These are phyloP conservation scores for Thalassia testudinum DNA, from an alignment of 116 monocot genomes.

Conservation along the genomic window DNA sequence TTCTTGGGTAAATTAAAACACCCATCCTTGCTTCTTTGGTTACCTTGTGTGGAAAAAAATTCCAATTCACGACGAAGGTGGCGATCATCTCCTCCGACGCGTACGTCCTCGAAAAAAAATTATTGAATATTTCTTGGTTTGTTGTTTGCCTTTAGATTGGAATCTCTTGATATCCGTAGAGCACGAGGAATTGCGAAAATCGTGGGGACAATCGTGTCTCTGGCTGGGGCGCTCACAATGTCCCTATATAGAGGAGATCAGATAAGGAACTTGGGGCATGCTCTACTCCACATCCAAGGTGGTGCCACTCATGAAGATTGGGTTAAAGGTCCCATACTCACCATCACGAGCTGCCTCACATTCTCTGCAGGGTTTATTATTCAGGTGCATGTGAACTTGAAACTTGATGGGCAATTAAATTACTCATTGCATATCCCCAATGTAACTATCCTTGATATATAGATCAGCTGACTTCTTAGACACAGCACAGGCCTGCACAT, in stretches of 20 bases:
- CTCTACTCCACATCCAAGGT: constrained; percentile 42
- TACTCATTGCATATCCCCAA: no score
- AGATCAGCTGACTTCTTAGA: no score
- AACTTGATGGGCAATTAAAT: no score
- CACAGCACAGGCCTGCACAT: constrained; percentile 43
- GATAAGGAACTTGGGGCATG: constrained; percentile 26
- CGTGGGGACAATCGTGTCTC: constrained; percentile 49
- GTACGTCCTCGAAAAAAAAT: no score
- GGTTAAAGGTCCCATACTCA: constrained; percentile 58
- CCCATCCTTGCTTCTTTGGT: neutral
- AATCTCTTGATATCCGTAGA: constrained; percentile 39
- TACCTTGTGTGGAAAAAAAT: no score
- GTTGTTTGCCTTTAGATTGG: constrained; percentile 61
- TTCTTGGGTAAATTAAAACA: constrained; percentile 31
- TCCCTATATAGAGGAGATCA: constrained; percentile 63
- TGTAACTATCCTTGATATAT: no score
- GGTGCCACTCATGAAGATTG: constrained; percentile 37
- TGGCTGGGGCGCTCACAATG: constrained; percentile 70
- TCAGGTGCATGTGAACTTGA: constrained; percentile 29
- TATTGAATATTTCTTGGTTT: no score
- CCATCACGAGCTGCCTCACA: constrained; percentile 56
- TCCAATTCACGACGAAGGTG: no score
- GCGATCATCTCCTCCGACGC: no score
- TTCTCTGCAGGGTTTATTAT: constrained; percentile 81
- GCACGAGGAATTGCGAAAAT: constrained; percentile 58